phyloP scores from a whole-genome alignment of 345 rosid genomes.

The Euphorbia tirucalli region DNA sequence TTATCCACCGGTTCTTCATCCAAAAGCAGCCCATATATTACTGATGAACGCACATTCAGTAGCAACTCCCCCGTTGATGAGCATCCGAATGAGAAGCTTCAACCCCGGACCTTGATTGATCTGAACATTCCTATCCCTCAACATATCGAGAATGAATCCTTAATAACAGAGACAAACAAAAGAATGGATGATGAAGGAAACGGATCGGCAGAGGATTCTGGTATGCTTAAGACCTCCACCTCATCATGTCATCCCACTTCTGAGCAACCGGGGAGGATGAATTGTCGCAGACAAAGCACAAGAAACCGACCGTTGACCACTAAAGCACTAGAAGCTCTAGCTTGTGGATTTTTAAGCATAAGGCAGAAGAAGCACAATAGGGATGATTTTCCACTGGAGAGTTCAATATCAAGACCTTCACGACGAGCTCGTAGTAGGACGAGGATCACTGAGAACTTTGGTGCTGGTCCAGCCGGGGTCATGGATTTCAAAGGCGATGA shows the following conservation, averaged over 20 bases:
- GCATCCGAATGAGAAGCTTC: slow-evolving; percentile 25
- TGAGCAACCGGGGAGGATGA: slow-evolving; percentile 27
- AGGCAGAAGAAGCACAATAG: slow-evolving; percentile 44
- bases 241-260: slow-evolving; percentile 8
- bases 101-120: slow-evolving; percentile 37
- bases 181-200: slow-evolving; percentile 17
- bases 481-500: slow-evolving; percentile 17
- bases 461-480: background rate
- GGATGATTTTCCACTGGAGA: slow-evolving; percentile 31
- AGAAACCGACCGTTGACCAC: slow-evolving; percentile 53
- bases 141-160: slow-evolving; percentile 34
- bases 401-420: slow-evolving; percentile 34
- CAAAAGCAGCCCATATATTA: slow-evolving; percentile 11
- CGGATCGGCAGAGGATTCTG: slow-evolving; percentile 10
- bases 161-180: slow-evolving; percentile 20
- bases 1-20: slow-evolving; percentile 31
- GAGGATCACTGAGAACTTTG: slow-evolving; percentile 9
- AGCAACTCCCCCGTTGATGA: slow-evolving; percentile 18
- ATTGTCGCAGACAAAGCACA: slow-evolving; percentile 47
- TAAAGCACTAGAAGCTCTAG: slow-evolving; percentile 62
- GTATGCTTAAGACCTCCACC: background rate
- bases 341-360: slow-evolving; percentile 45
- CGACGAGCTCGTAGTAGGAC: slow-evolving; percentile 31
- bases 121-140: slow-evolving; percentile 46
- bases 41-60: slow-evolving; percentile 25